phyloP scores from a whole-genome alignment of 805 yeast genomes.

The Saccharomycopsis schoenii region DNA sequence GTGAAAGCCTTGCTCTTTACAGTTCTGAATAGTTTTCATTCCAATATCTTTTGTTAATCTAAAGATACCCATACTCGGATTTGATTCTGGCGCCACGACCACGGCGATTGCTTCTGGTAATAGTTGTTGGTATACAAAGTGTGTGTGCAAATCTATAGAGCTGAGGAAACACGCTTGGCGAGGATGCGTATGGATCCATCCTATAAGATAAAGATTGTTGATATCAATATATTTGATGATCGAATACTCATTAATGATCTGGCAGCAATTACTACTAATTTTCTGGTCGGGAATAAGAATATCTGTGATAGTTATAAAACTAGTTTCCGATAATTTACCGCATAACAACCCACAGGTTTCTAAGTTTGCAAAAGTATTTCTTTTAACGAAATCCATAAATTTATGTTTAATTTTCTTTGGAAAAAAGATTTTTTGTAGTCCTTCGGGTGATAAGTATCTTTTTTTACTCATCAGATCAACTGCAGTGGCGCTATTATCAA shows the following conservation, averaged over 20 bases:
- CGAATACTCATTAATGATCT: conserved; percentile 49
- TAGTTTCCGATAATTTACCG: conserved; percentile 43
- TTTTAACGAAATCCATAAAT: conserved; percentile 38
- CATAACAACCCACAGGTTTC: conserved; percentile 64
- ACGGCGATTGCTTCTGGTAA: conserved; percentile 60
- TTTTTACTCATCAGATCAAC: background rate
- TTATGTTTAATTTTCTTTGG: conserved; percentile 34
- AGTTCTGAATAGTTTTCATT: conserved; percentile 41
- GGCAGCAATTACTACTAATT: conserved; percentile 53
- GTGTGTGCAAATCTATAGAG: conserved; percentile 60
- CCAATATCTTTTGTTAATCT: conserved; percentile 62
- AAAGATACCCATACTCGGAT: conserved; percentile 45
- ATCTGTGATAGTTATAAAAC: conserved; percentile 55
- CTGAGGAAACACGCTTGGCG: conserved; percentile 63
- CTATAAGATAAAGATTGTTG: conserved; percentile 50
- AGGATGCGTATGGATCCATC: conserved; percentile 73
- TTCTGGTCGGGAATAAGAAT: conserved; percentile 54
- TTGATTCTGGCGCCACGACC: conserved; percentile 47
- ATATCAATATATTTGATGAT: conserved; percentile 46
- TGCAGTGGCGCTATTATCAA: background rate
- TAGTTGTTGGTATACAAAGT: conserved; percentile 59
- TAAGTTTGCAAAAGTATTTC: conserved; percentile 39
- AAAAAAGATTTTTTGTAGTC: conserved; percentile 28
- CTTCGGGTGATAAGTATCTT: background rate
- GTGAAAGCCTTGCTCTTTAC: conserved; percentile 45